These are phyloP conservation scores for Candida neerlandica DNA, from an alignment of 1,139 yeast genomes.

Conservation along the genomic window DNA sequence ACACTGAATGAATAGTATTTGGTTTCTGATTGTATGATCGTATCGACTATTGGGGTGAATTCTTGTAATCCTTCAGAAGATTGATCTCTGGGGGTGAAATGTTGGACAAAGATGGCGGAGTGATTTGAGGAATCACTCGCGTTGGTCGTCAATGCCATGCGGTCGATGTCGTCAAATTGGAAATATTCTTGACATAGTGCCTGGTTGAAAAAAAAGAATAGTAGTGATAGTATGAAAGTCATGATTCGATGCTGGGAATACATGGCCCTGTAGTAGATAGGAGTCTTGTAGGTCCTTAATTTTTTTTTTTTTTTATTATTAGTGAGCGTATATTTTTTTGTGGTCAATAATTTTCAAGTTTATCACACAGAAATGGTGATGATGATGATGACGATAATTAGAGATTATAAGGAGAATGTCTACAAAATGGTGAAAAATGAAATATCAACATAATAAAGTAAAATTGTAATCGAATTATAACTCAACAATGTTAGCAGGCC, in stretches of 20 bases:
- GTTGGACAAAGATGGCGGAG: not conserved
- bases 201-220: not conserved
- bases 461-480: too few species aligned
- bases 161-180: not conserved
- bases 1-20: slow-evolving; percentile 50
- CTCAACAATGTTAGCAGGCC: too few species aligned
- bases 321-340: too few species aligned
- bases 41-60: slow-evolving; percentile 45
- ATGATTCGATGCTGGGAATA: not conserved
- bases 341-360: too few species aligned
- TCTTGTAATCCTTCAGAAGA: slow-evolving; percentile 37
- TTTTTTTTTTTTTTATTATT: not conserved
- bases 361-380: too few species aligned
- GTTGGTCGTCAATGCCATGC: not conserved
- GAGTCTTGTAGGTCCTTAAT: not conserved
- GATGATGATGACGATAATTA: too few species aligned
- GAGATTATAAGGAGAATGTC: too few species aligned
- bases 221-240: not conserved
- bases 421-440: too few species aligned
- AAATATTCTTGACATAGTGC: slow-evolving; percentile 1
- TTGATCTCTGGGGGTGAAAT: slow-evolving; percentile 4
- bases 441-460: too few species aligned
- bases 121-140: not conserved
- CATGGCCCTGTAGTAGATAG: not conserved
- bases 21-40: slow-evolving; percentile 40